A percentile compares a stretch with the other conserved stretches of the same genome.
Evolutionary conservation across 169 alveolate species (phyloP).

Genomic region (Cryptosporidium sp.): DNA sequence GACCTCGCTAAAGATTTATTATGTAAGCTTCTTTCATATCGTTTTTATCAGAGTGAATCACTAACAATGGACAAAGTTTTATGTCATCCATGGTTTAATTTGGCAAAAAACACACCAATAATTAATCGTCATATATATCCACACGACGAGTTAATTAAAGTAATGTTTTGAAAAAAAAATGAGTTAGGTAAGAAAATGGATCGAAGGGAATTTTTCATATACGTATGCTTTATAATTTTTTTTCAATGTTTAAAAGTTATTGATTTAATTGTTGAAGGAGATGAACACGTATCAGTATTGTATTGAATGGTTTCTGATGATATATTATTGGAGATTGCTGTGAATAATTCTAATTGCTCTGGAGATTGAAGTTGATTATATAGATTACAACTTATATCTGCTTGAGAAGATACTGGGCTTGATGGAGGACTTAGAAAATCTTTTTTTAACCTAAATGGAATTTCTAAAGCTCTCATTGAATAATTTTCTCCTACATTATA

Average conservation of each 20-base stretch:
- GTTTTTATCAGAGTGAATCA: not conserved
- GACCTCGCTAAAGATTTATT: slow-evolving; percentile 76
- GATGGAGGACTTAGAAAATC: slow-evolving; percentile 25
- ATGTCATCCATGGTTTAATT: slow-evolving; percentile 63
- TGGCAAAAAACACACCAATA: slow-evolving; percentile 14
- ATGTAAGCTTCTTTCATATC: slow-evolving; percentile 77
- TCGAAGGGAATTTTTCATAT: not conserved
- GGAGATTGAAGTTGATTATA: slow-evolving; percentile 32
- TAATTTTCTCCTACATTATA: not conserved
- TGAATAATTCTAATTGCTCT: slow-evolving; percentile 11
- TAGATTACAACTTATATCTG: not conserved
- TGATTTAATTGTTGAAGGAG: slow-evolving; percentile 73
- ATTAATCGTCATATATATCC: slow-evolving; percentile 43
- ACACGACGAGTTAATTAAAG: slow-evolving; percentile 32
- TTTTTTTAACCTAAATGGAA: slow-evolving; percentile 22
- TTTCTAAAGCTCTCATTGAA: not conserved
- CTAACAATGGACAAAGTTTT: slow-evolving; percentile 39
- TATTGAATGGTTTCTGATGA: slow-evolving; percentile 14
- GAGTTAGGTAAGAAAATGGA: not conserved
- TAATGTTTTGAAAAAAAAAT: not conserved
- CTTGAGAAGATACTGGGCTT: slow-evolving; percentile 25
- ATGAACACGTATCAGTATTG: slow-evolving; percentile 39
- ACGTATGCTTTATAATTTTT: not conserved
- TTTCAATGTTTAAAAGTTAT: slow-evolving; percentile 65
- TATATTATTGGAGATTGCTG: slow-evolving; percentile 45